Conservation (phyloP, 306 rosid species). For the Quercus berberidifolia region DNA sequence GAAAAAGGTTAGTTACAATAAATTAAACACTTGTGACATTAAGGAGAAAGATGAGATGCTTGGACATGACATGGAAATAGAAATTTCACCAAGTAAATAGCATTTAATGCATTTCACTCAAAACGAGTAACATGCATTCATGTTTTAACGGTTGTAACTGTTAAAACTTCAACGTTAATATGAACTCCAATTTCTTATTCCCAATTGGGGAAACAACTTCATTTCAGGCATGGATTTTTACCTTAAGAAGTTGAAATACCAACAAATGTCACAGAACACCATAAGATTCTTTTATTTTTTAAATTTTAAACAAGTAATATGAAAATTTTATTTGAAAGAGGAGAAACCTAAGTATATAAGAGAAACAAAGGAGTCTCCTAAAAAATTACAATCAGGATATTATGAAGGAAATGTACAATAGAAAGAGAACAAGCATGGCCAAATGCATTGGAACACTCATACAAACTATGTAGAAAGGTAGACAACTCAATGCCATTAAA, state of each 20-base stretch:
- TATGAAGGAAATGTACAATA: too few species aligned
- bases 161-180: not conserved
- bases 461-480: too few species aligned
- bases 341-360: too few species aligned
- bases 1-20: constrained; percentile 7
- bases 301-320: too few species aligned
- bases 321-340: too few species aligned
- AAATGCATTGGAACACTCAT: too few species aligned
- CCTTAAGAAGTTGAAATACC: not conserved
- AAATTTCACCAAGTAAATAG: not conserved
- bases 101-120: not conserved
- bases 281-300: too few species aligned
- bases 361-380: too few species aligned
- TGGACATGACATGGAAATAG: not conserved
- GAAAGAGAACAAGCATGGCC: too few species aligned
- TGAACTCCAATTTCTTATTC: not conserved
- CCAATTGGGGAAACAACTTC: not conserved
- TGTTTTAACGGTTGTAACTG: not conserved
- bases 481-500: too few species aligned
- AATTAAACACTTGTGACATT: not conserved
- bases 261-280: not conserved
- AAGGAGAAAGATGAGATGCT: not conserved
- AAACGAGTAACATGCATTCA: not conserved
- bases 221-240: not conserved
- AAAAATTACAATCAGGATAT: too few species aligned